Base-by-base conservation (phyloP, 495 filamentous ascomycete genomes). In the Xylaria intraflava region DNA sequence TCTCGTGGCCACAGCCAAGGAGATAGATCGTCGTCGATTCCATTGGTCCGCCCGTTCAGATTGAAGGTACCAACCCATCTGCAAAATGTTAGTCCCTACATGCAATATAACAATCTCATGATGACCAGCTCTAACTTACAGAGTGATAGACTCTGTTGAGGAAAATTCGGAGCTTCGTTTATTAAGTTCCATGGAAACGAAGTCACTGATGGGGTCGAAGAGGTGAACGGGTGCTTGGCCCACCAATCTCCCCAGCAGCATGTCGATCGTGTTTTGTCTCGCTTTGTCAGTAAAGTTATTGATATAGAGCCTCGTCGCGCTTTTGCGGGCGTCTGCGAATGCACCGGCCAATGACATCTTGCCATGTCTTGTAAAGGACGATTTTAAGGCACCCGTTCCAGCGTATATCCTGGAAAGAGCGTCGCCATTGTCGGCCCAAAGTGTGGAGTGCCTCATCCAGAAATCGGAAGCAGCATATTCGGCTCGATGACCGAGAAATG, bases 381-480 rank as follows among this genome's bases (percentile, higher is more conserved):
- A 90, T 62, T 96, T 96, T 35, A 98, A 72, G 45, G 93, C 93
- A 1, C 94, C 93, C 8, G 93, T 98, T 30, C 93, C 93, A 8
- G 93, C 94, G 67, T 98, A 98, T 17, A 96, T 97, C 62, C 89
- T 88, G 1, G 90, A 95, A 22, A 98, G 71, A 12, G 90, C 83
- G 74, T 98, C 93, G 26, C 93, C 93, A 72, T 96, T 96, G 66
- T 98, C 93, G n/a, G 93, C 93, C 93, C 93, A 98, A 2, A 98
- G 74, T 53, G 79, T 90, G 26, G 89, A 89, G 70, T 98, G 93
- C 30, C 89, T 76, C 66, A 88, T 83, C 83, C 90, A 92, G 59
- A 97, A 86, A 62, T 97, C 93, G 1, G 85, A 77, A 29, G 75
- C 75, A 2, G 88, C 79, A 47, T 59, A 70, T 60, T 87, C 79